phyloP scores from a whole-genome alignment of 176 grass and related monocot genomes.

The Oryza nivara region DNA sequence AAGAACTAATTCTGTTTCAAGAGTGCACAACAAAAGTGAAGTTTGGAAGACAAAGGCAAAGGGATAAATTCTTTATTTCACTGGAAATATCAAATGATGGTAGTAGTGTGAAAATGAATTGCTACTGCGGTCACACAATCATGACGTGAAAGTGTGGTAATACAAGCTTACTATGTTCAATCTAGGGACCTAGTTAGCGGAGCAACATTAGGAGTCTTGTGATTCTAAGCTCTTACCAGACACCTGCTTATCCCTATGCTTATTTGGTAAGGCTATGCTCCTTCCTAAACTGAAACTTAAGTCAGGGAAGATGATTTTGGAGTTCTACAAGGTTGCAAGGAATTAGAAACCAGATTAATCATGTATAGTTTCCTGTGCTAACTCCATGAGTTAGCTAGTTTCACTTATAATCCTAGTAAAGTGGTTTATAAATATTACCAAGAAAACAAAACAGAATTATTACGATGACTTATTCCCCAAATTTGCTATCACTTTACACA shows the following conservation, averaged over 20 bases:
- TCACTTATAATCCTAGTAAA: slow-evolving; percentile 26
- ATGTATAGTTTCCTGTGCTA: slow-evolving; percentile 17
- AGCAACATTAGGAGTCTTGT: background rate
- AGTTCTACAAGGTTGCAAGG: slow-evolving; percentile 15
- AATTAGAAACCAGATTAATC: slow-evolving; percentile 15
- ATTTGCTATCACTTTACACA: slow-evolving; percentile 15
- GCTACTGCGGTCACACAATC: background rate
- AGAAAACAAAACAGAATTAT: slow-evolving; percentile 22
- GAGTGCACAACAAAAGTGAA: slow-evolving; percentile 14
- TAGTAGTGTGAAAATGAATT: slow-evolving; percentile 7
- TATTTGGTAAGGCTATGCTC: slow-evolving; percentile 31
- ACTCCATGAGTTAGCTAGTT: slow-evolving; percentile 18
- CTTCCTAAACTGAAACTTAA: slow-evolving; percentile 35
- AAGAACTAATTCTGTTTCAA: slow-evolving; percentile 26
- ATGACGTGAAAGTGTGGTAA: background rate
- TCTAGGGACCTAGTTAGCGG: background rate
- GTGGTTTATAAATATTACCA: background rate
- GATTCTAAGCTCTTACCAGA: slow-evolving; percentile 19
- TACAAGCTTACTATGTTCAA: slow-evolving; percentile 9
- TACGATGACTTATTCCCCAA: slow-evolving; percentile 14
- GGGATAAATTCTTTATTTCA: slow-evolving; percentile 7
- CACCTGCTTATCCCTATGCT: slow-evolving; percentile 3
- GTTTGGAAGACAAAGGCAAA: slow-evolving; percentile 14
- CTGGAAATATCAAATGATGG: slow-evolving; percentile 24
- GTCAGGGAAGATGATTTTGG: slow-evolving; percentile 5